These are phyloP conservation scores for Chytridium lagenaria DNA, from an alignment of 371 early-diverging fungal species.

Conservation along the genomic window DNA sequence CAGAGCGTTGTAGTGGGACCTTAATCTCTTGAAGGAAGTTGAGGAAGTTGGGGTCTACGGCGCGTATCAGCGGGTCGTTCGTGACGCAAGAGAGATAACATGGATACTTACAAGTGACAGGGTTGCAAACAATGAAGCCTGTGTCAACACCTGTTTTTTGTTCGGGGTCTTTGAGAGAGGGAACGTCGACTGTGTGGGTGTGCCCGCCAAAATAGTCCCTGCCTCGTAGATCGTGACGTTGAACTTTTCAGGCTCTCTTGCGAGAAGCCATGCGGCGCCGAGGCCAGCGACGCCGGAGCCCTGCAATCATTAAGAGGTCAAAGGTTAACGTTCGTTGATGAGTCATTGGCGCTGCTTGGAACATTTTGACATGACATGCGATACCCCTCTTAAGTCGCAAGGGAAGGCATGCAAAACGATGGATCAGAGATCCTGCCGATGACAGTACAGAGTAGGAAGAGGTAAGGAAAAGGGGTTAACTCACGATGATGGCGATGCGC, in stretches of 20 bases:
- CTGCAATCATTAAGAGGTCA: constrained; percentile 10
- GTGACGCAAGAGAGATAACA: too few species aligned
- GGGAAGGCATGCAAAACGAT: too few species aligned
- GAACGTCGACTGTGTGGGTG: constrained; percentile 64
- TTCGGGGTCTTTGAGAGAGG: constrained; percentile 34
- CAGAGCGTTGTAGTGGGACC: constrained; percentile 49
- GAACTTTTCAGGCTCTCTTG: constrained; percentile 43
- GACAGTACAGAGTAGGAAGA: too few species aligned
- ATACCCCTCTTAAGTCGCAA: too few species aligned
- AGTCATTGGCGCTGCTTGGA: neutral
- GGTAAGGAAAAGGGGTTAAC: too few species aligned
- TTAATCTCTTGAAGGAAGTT: constrained; percentile 50
- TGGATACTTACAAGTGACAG: constrained; percentile 47
- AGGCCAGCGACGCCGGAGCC: constrained; percentile 58
- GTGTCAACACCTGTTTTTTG: constrained; percentile 63
- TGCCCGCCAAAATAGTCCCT: constrained; percentile 64
- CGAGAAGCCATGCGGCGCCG: constrained; percentile 61
- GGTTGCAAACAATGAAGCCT: constrained; percentile 72
- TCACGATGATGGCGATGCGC: constrained; percentile 13
- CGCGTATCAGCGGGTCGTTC: too few species aligned
- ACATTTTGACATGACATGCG: too few species aligned
- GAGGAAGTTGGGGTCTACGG: constrained; percentile 56
- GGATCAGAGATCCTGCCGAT: too few species aligned
- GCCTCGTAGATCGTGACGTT: constrained; percentile 61
- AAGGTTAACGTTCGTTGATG: neutral